A percentile compares a stretch with the other conserved stretches of the same genome.
phyloP scores from a whole-genome alignment of 352 stramenopile species.

The Globisporangium megalacanthum region DNA sequence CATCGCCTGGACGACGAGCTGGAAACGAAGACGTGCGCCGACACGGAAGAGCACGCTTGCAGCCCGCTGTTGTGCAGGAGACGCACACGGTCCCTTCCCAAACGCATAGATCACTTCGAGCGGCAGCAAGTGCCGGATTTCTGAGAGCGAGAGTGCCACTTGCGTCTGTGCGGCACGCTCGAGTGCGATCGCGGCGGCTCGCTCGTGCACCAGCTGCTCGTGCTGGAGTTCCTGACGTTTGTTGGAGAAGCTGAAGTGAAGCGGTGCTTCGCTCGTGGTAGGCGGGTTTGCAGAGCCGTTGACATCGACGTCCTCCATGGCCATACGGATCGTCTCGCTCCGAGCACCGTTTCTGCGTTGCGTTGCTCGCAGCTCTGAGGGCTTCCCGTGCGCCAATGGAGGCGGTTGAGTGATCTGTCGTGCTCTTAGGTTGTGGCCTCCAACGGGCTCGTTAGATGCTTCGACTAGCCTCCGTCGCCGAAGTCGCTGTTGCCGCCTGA shows the following conservation, averaged over 20 bases:
- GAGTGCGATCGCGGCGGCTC: constrained; percentile 10
- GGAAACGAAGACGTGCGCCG: constrained; percentile 31
- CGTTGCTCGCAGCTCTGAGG: background rate
- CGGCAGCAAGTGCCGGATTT: constrained; percentile 53
- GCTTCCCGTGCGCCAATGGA: background rate
- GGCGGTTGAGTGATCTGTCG: background rate
- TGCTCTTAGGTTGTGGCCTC: background rate
- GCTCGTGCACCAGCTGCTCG: constrained; percentile 3
- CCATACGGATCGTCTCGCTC: constrained; percentile 28
- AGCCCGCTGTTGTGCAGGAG: constrained; percentile 52
- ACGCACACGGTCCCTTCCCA: constrained; percentile 54
- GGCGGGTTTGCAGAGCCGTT: background rate
- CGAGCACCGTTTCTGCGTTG: constrained; percentile 8
- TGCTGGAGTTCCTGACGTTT: constrained; percentile 3
- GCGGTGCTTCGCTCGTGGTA: background rate
- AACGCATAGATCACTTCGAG: constrained; percentile 64
- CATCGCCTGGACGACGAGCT: constrained; percentile 37
- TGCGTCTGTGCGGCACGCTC: constrained; percentile 24
- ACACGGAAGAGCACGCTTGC: constrained; percentile 37
- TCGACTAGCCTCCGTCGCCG: background rate
- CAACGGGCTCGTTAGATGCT: too few species aligned
- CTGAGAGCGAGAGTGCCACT: constrained; percentile 34
- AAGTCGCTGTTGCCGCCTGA: constrained; percentile 15
- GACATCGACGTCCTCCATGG: constrained; percentile 22
- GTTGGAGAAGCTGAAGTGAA: background rate